Conservation (phyloP, 225 moss, liverwort and hornwort genomes). For the Pseudoscleropodium purum region DNA sequence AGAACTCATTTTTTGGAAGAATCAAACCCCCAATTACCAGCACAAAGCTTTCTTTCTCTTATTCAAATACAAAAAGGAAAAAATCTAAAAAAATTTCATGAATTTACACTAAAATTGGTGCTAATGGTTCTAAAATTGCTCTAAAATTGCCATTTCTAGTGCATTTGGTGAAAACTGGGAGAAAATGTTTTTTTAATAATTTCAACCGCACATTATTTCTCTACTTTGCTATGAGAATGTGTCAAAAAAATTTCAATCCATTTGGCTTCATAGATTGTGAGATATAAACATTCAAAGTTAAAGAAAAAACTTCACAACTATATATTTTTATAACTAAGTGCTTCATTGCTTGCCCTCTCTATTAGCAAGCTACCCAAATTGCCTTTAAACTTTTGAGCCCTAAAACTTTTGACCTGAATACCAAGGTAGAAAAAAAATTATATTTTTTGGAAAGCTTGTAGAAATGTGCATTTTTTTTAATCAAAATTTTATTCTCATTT, state of each 20-base stretch:
- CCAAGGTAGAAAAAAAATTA: accelerated
- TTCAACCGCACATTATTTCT: background rate
- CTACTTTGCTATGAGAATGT: accelerated
- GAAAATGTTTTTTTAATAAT: background rate
- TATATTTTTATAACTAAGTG: background rate
- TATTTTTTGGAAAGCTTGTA: accelerated
- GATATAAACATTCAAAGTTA: background rate
- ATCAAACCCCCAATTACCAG: accelerated
- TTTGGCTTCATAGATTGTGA: accelerated
- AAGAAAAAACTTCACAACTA: too few relatives aligned
- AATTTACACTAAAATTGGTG: background rate
- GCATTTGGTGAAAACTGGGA: background rate
- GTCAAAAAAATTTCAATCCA: background rate
- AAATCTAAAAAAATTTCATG: background rate
- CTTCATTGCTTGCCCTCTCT: accelerated
- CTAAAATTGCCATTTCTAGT: background rate
- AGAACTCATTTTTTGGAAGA: background rate
- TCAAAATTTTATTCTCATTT: background rate
- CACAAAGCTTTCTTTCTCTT: accelerated
- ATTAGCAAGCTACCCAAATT: accelerated
- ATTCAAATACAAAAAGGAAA: background rate
- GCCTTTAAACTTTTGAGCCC: accelerated
- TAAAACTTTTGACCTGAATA: too few relatives aligned
- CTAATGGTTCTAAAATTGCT: background rate
- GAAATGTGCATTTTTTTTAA: background rate